Evolutionary conservation across 306 rosid genomes (phyloP).

Genomic region (Cicer cuneatum): DNA sequence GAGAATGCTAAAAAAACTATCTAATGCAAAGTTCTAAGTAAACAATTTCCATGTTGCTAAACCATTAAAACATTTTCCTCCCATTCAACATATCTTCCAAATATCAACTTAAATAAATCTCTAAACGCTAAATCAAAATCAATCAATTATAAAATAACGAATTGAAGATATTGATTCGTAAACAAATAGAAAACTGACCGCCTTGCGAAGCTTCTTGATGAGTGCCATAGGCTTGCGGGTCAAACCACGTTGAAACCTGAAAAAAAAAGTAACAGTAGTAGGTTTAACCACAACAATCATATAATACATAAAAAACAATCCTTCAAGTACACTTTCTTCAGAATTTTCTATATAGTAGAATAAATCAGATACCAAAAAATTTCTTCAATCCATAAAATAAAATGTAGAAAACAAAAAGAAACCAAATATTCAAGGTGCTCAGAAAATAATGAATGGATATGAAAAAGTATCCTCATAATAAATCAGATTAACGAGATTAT

Average conservation of each 20-base stretch:
- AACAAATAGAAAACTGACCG: slow-evolving; percentile 37
- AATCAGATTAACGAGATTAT: slow-evolving; percentile 26
- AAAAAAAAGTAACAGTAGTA: background rate
- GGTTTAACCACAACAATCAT: background rate
- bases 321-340: background rate
- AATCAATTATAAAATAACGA: background rate
- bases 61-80: background rate
- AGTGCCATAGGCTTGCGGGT: slow-evolving; percentile 67
- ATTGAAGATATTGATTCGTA: too few relatives aligned
- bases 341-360: background rate
- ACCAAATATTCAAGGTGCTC: background rate
- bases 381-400: background rate
- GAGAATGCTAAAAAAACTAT: background rate
- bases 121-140: background rate
- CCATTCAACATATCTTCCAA: too few relatives aligned
- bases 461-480: background rate
- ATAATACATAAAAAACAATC: background rate
- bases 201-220: slow-evolving; percentile 65
- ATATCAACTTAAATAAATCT: too few relatives aligned
- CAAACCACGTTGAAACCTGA: slow-evolving; percentile 62
- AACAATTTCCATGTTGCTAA: background rate
- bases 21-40: too few relatives aligned
- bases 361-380: background rate
- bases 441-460: slow-evolving; percentile 8
- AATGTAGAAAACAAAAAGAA: background rate